These are phyloP conservation scores for Xylariaceae sp. DNA, from an alignment of 2,329 filamentous ascomycete genomes.

Conservation along the genomic window DNA sequence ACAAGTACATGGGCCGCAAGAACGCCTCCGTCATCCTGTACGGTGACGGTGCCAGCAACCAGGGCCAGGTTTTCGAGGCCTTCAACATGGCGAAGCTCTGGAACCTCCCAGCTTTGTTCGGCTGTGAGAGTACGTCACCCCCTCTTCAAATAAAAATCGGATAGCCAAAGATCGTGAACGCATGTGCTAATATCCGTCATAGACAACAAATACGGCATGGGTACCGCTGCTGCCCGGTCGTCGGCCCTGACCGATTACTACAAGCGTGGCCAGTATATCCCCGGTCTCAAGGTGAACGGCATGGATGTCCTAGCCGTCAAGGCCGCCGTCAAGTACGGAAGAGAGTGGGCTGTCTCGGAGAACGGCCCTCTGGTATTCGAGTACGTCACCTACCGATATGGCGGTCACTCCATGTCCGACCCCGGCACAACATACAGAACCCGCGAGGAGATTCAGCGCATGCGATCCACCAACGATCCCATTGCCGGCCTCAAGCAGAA, in stretches of 20 bases:
- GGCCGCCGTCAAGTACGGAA: constrained; percentile 90
- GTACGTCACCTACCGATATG: constrained; percentile 99
- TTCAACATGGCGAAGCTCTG: constrained; percentile 99
- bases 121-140: constrained; percentile 81
- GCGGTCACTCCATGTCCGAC: constrained; percentile 99
- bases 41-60: constrained; percentile 97
- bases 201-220: constrained; percentile 99
- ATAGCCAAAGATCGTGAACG: not conserved
- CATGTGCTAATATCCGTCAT: constrained; percentile 23
- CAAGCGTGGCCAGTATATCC: constrained; percentile 99
- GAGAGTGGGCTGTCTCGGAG: constrained; percentile 74
- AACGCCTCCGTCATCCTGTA: constrained; percentile 87
- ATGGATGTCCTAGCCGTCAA: constrained; percentile 99
- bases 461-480: constrained; percentile 97
- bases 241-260: constrained; percentile 99
- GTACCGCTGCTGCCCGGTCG: constrained; percentile 88
- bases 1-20: constrained; percentile 86
- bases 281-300: constrained; percentile 97
- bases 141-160: too few species aligned
- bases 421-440: constrained; percentile 98
- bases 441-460: constrained; percentile 98
- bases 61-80: constrained; percentile 98
- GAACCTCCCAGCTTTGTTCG: constrained; percentile 92
- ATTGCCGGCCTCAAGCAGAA: constrained; percentile 98
- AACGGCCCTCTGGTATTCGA: constrained; percentile 95